Conservation (phyloP, 1,284 basidiomycete genomes). For the Cryptococcus sp. region DNA sequence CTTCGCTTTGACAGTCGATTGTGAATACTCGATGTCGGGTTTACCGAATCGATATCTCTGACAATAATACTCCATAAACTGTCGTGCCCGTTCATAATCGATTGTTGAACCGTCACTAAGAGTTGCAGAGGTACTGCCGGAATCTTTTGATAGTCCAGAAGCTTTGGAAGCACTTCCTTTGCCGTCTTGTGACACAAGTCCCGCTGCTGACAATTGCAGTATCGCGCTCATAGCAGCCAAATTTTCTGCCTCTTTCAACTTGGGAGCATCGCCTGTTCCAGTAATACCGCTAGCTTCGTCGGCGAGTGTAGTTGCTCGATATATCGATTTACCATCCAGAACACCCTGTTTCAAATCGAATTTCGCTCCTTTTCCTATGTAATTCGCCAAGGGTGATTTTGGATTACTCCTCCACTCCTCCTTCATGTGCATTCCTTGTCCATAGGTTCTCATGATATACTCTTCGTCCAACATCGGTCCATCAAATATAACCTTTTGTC, state of each 20-base stretch:
- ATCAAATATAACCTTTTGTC: not conserved
- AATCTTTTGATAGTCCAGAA: too few species aligned
- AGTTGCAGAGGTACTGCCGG: too few species aligned
- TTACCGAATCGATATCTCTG: conserved; percentile 71
- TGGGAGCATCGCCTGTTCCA: not conserved
- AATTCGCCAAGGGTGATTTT: not conserved
- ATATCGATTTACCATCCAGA: not conserved
- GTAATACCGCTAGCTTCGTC: not conserved
- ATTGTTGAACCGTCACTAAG: conserved; percentile 67
- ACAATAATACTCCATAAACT: conserved; percentile 96
- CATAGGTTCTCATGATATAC: not conserved
- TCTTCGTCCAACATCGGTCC: not conserved
- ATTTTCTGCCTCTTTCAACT: not conserved
- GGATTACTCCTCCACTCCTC: not conserved
- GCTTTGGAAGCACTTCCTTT: too few species aligned
- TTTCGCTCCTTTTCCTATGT: not conserved
- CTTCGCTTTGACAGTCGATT: conserved; percentile 15
- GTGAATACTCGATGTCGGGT: conserved; percentile 66
- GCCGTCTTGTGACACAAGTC: not conserved
- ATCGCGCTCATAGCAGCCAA: not conserved
- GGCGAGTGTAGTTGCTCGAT: not conserved
- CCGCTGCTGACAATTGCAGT: not conserved
- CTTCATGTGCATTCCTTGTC: not conserved
- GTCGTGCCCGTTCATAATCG: conserved; percentile 69
- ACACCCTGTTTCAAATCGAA: not conserved